Base-by-base conservation (phyloP, 345 rosid species). In the Bruguiera parviflora region DNA sequence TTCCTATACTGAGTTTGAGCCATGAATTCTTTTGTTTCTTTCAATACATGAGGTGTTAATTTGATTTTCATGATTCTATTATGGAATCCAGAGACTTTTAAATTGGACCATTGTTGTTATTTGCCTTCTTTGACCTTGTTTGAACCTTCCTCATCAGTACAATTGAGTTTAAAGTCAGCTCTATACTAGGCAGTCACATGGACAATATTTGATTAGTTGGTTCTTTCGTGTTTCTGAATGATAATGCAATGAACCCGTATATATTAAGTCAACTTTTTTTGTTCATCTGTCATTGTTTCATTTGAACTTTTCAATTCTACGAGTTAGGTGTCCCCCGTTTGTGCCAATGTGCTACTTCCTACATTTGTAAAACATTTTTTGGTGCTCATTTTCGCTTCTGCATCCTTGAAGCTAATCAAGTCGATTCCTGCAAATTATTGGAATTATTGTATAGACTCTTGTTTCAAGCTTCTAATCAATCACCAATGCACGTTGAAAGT, bases 1-100 rank as follows among this genome's bases (percentile, higher is more conserved):
- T 68, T 70, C 74, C 69, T 70, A 31, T 75, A 39, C 76, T 70
- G 70, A 69, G 74, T 73, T 70, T 37, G 67, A 65, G 52, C 53
- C 33, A 37, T 63, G 13, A 16, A 27, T 67, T 64, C 55, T 31
- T 71, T 60, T 60, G 24, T 27, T 66, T 63, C 47, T 65, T 64
- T 64, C 69, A 73, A 59, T 39, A 55, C 65, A 66, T 60, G 47
- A 66, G 31, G 53, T 76, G 5, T 56, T 55, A 69, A 32, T 60
- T 75, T 70, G 64, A 32, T 51, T 18, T 21, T 47, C 21, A 58
- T 58, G 60, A 68, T 19, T 65, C 77, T 75, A 53, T 64, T 65
- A 52, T 58, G 66, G 58, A 73, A 64, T 71, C 35, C 64, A 61
- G 62, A 59, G 64, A 55, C 60, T 58, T 64, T 35, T 32, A 5